These are phyloP conservation scores for Pyrenophora seminiperda DNA, from an alignment of 2,329 filamentous ascomycete genomes.

Conservation along the genomic window DNA sequence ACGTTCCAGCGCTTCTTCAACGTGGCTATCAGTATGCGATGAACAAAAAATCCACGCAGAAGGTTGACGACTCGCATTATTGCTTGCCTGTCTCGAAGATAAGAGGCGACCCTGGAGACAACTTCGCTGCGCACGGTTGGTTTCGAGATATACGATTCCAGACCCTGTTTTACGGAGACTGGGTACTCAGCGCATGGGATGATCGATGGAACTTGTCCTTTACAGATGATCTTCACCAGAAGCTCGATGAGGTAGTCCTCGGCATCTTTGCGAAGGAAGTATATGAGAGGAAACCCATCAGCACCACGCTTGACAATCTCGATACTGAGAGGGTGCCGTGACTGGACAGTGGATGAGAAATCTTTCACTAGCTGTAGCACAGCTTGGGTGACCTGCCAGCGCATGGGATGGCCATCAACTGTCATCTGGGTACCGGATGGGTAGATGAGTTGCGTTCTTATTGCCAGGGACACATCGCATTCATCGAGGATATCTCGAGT, in stretches of 20 bases:
- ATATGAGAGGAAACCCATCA: constrained; percentile 59
- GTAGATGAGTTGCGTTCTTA: constrained; percentile 52
- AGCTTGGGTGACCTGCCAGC: constrained; percentile 48
- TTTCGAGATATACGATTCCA: constrained; percentile 44
- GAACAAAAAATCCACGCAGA: constrained; percentile 66
- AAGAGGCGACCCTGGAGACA: constrained; percentile 20
- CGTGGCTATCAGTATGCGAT: constrained; percentile 63
- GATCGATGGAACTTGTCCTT: constrained; percentile 30
- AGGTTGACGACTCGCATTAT: constrained; percentile 59
- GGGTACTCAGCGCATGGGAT: constrained; percentile 31
- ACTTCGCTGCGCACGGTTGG: constrained; percentile 22
- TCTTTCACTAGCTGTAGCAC: constrained; percentile 41
- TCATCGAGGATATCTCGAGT: constrained; percentile 70
- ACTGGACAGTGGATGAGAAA: constrained; percentile 44
- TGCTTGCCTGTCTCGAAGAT: constrained; percentile 45
- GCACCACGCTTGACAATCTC: constrained; percentile 52
- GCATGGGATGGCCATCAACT: constrained; percentile 49
- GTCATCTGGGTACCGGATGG: constrained; percentile 50
- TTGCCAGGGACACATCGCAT: constrained; percentile 54
- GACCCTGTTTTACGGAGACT: constrained; percentile 23
- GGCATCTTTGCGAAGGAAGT: constrained; percentile 56
- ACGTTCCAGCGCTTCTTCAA: constrained; percentile 71
- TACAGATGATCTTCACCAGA: constrained; percentile 42
- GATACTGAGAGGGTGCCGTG: constrained; percentile 53
- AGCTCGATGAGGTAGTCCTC: constrained; percentile 35